Percentiles rank a stretch among this genome's conserved stretches.
Conservation (phyloP, 2,329 filamentous ascomycete genomes). For the Cryphonectria radicalis region DNA sequence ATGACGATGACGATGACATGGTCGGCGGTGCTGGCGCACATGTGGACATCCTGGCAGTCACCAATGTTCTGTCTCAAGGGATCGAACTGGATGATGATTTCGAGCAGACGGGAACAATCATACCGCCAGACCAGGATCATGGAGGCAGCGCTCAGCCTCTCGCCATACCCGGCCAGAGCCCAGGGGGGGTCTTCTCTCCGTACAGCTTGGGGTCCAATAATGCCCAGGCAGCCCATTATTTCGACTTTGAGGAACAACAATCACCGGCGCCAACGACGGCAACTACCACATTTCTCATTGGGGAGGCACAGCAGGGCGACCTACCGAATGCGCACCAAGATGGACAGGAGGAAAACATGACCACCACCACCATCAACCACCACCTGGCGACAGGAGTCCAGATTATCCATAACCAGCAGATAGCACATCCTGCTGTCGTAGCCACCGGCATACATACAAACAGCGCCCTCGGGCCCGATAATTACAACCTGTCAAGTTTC, state of each 20-base stretch:
- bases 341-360: not conserved
- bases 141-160: conserved; percentile 7
- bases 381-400: not conserved
- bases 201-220: not conserved
- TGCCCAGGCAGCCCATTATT: not conserved
- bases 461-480: conserved; percentile 50
- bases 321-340: not conserved
- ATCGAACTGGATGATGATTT: conserved; percentile 33
- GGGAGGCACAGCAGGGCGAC: not conserved
- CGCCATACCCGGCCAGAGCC: not conserved
- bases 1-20: conserved; percentile 35
- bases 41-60: conserved; percentile 31
- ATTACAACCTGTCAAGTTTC: conserved; percentile 55
- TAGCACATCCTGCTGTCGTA: conserved; percentile 39
- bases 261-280: not conserved
- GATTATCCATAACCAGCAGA: conserved; percentile 14
- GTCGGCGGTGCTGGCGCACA: conserved; percentile 34
- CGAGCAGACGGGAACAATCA: conserved; percentile 14
- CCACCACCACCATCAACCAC: not conserved
- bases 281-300: not conserved
- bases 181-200: not conserved
- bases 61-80: conserved; percentile 32
- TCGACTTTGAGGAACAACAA: not conserved
- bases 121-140: conserved; percentile 8
- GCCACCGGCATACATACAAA: conserved; percentile 38